These are phyloP conservation scores for Podospora didyma DNA, from an alignment of 495 filamentous ascomycete genomes.

Conservation along the genomic window DNA sequence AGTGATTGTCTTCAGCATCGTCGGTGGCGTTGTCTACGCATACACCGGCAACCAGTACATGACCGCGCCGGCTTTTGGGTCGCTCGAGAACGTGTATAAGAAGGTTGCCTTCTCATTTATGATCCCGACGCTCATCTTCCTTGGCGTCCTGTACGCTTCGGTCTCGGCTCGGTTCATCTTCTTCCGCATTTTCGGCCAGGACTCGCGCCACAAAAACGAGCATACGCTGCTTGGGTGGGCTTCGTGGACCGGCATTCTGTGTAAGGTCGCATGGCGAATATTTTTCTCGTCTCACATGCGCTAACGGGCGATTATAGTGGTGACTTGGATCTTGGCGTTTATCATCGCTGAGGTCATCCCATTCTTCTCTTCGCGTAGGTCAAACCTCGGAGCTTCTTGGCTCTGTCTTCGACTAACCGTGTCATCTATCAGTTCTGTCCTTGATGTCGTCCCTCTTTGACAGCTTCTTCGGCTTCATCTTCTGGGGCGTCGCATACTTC, in stretches of 20 bases:
- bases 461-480: slow-evolving; percentile 91
- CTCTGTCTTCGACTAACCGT: background rate
- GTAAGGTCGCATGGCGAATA: slow-evolving; percentile 18
- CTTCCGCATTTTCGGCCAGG: slow-evolving; percentile 70
- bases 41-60: slow-evolving; percentile 85
- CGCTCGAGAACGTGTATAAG: slow-evolving; percentile 67
- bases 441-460: slow-evolving; percentile 90
- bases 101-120: slow-evolving; percentile 88
- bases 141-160: slow-evolving; percentile 83
- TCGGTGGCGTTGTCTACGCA: slow-evolving; percentile 71
- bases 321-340: slow-evolving; percentile 73
- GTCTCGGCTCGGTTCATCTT: slow-evolving; percentile 84
- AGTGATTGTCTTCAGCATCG: slow-evolving; percentile 73
- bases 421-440: slow-evolving; percentile 49
- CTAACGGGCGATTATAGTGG: slow-evolving; percentile 27
- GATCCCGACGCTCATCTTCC: slow-evolving; percentile 86
- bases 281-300: background rate
- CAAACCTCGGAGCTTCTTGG: background rate
- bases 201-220: slow-evolving; percentile 67
- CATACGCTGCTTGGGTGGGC: slow-evolving; percentile 82
- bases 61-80: slow-evolving; percentile 76
- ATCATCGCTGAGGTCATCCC: slow-evolving; percentile 86
- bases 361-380: slow-evolving; percentile 69
- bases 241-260: slow-evolving; percentile 68
- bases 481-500: slow-evolving; percentile 87